A percentile compares a stretch with the other conserved stretches of the same genome.
These are phyloP conservation scores for Dactylellina cionopaga DNA, from an alignment of 2,329 filamentous ascomycete species.

Conservation along the genomic window DNA sequence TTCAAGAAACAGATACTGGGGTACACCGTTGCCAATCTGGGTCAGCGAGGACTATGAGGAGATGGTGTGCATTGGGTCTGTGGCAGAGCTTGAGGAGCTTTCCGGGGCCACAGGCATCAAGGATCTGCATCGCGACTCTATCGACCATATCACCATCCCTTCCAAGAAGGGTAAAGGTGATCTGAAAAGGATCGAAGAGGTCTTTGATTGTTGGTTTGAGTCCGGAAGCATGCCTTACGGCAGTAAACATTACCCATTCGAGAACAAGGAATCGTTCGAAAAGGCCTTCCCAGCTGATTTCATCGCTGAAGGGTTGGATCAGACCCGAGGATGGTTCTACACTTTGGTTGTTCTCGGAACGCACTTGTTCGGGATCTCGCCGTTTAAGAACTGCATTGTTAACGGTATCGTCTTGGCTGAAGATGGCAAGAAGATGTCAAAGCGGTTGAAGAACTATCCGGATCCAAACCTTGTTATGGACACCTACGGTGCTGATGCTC, in stretches of 20 bases:
- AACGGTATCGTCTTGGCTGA: constrained; percentile 94
- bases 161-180: constrained; percentile 85
- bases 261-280: constrained; percentile 83
- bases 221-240: constrained; percentile 96
- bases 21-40: constrained; percentile 91
- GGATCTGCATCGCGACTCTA: constrained; percentile 90
- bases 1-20: constrained; percentile 93
- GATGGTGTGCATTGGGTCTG: constrained; percentile 83
- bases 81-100: constrained; percentile 82
- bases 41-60: constrained; percentile 89
- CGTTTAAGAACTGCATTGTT: constrained; percentile 96
- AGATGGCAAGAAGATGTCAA: constrained; percentile 99
- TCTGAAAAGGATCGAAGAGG: constrained; percentile 83
- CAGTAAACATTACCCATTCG: constrained; percentile 89
- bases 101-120: constrained; percentile 87
- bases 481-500: constrained; percentile 88
- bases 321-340: constrained; percentile 97
- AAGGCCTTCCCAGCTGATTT: constrained; percentile 89
- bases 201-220: constrained; percentile 98
- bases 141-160: constrained; percentile 93
- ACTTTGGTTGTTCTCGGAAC: constrained; percentile 88
- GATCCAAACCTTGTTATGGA: constrained; percentile 84
- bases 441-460: constrained; percentile 94
- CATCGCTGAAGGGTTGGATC: constrained; percentile 91
- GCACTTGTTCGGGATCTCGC: constrained; percentile 82